Evolutionary conservation across 2,329 filamentous ascomycete species (phyloP), one percentile per base, ranked within the genome.

Genomic region (Epichloe sp.): DNA sequence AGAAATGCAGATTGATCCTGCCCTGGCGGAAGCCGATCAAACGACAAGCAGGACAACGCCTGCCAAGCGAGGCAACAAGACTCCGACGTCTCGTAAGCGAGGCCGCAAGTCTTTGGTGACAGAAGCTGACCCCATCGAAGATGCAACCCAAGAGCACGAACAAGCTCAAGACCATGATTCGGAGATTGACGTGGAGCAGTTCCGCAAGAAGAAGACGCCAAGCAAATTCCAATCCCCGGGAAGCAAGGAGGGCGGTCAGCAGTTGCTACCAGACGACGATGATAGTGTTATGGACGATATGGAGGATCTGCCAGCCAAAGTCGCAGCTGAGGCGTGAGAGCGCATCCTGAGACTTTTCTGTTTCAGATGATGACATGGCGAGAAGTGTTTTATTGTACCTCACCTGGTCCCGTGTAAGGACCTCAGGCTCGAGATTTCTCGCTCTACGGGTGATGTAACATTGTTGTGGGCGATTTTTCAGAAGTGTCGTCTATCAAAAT

Each of bases 211-310:
- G 50, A 62, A 57, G 57, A 63, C 58, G 31, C 60, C 63, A 17
- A 60, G 55, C 52, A 66, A 60, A 52, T 60, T 59, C 52, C 62
- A 58, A 45, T 54, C 62, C 34, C 46, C 53, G 3, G 51, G 50
- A 2, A 48, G 47, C 17, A 57, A 52, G 17, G 53, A 54, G 35
- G 49, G 53, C 4, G 51, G 50, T 12, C 31, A 49, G 40, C 46
- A 48, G 23, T 14, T 17, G 19, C 12, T 44, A 12, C 52, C 54
- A 21, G 56, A 60, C 12, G 59, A 57, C 14, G 65, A 61, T 4
- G 64, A 65, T 21, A 68, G 66, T 38, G 61, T 62, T 14, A 70
- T 71, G 66, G 68, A 71, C 36, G 69, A 71, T 43, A 71, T 72
- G 70, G 68, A 71, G 49, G 70, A 72, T 52, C 57, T 72, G 41